phyloP scores from a whole-genome alignment of 306 rosid genomes.

The Oemleria cerasiformis region DNA sequence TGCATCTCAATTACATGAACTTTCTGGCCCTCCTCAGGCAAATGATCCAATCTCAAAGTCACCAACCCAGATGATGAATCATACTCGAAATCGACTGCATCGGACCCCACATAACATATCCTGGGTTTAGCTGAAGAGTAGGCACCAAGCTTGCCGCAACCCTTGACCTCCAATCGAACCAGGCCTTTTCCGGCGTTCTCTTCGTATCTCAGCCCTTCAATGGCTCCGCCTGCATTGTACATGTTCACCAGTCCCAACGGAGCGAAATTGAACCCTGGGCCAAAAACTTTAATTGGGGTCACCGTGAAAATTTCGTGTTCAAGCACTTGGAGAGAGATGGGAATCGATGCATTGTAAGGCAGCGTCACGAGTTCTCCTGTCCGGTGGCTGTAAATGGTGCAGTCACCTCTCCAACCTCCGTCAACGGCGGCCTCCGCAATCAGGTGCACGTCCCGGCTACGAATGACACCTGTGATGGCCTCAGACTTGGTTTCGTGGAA shows the following conservation, averaged over 20 bases:
- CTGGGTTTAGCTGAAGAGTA: constrained; percentile 62
- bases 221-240: constrained; percentile 86
- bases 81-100: constrained; percentile 43
- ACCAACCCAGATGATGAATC: constrained; percentile 52
- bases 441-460: constrained; percentile 71
- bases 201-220: constrained; percentile 57
- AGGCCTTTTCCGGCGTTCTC: constrained; percentile 9
- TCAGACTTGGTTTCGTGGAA: constrained; percentile 53
- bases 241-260: constrained; percentile 73
- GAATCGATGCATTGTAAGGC: constrained; percentile 62
- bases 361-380: constrained; percentile 47
- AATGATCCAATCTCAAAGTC: constrained; percentile 42
- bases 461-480: constrained; percentile 49
- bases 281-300: constrained; percentile 60
- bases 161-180: constrained; percentile 55
- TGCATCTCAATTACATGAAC: constrained; percentile 55
- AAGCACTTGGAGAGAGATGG: constrained; percentile 66
- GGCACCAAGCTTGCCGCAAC: constrained; percentile 75
- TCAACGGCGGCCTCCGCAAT: constrained; percentile 44
- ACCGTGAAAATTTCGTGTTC: constrained; percentile 72
- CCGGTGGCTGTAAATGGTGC: constrained; percentile 45
- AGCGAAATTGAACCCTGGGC: constrained; percentile 49
- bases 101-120: constrained; percentile 46
- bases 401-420: constrained; percentile 63
- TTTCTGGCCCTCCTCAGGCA: constrained; percentile 53